Evolutionary conservation across 768 basidiomycete species (phyloP).

Genomic region (Termitomyces heimii): DNA sequence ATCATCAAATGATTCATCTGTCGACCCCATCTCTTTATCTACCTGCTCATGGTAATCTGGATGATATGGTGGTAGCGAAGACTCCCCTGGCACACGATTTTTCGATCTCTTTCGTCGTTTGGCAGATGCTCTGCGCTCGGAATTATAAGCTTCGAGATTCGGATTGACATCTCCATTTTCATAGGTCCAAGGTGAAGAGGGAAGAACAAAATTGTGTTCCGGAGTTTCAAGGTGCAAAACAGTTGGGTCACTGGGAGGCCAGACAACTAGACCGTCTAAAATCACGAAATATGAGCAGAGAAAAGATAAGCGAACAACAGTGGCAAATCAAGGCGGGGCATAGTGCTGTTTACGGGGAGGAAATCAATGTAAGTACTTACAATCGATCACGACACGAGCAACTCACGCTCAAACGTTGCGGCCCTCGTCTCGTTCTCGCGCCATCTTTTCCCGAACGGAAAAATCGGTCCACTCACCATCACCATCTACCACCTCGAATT

Average conservation of each 20-base stretch:
- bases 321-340: neutral
- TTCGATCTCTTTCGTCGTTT: slow-evolving; percentile 14
- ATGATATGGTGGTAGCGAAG: slow-evolving; percentile 69
- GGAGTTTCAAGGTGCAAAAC: slow-evolving; percentile 22
- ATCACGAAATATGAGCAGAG: neutral
- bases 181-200: slow-evolving; percentile 81
- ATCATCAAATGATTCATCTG: slow-evolving; percentile 21
- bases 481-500: slow-evolving; percentile 63
- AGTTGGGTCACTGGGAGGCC: slow-evolving; percentile 74
- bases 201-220: slow-evolving; percentile 38
- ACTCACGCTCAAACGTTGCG: slow-evolving; percentile 11
- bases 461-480: slow-evolving; percentile 72
- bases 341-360: neutral
- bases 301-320: neutral
- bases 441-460: slow-evolving; percentile 14
- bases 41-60: slow-evolving; percentile 51
- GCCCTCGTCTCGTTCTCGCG: slow-evolving; percentile 14
- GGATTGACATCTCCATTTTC: slow-evolving; percentile 77
- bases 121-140: slow-evolving; percentile 18
- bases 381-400: neutral
- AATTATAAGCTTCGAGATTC: slow-evolving; percentile 57
- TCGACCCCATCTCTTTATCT: slow-evolving; percentile 12
- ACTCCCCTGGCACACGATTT: slow-evolving; percentile 26
- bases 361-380: slow-evolving; percentile 4
- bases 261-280: slow-evolving; percentile 27